Base-by-base conservation (phyloP, 192 early-diverging fungal species). In the Geosiphon pyriformis region DNA sequence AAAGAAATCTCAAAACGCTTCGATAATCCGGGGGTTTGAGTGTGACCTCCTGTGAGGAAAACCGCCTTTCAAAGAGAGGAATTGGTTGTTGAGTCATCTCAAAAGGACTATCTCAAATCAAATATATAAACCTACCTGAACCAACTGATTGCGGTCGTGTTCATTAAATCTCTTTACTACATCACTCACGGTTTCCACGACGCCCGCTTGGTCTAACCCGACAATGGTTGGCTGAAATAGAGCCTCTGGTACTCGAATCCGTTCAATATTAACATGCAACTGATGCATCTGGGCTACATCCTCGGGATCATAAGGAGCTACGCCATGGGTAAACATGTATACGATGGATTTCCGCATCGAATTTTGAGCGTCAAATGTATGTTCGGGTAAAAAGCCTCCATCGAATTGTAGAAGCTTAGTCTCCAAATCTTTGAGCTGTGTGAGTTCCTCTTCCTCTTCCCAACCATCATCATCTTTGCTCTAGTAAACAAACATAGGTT, bases 191-290 rank as follows among this genome's bases (percentile, higher is more conserved):
- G 87, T 87, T 72, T 96, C 94, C 0, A 94, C 76, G 32, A 96
- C 67, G 0, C 94, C 94, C 1, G 94, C 90, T 70, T 94, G 91
- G 69, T 96, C 93, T 2, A 94, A 74, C 18, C 94, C 94, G 47
- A 90, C 74, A 23, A 94, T 87, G 11, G 80, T 78, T 3, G 94
- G 94, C 46, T 94, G 90, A 80, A 96, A 96, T n/a, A 94, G 70
- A 1, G 83, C 87, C 74, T 96, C 94, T 1, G 93, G 92, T 35
- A 94, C 92, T 12, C 92, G 76, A 26, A 90, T 87, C 34, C 92
- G 85, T 74, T 96, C 94, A n/a, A 96, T 80, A 69, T 96, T 96
- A 31, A 94, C 72, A 71, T 92, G 92, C 4, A 96, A 73, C 67
- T 94, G 93, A 76, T 91, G 87, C 30, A 82, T 79, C 54, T 88